Evolutionary conservation across 768 basidiomycete genomes (phyloP), one percentile per base, ranked within the genome.

Genomic region (Boletus barrowsii): DNA sequence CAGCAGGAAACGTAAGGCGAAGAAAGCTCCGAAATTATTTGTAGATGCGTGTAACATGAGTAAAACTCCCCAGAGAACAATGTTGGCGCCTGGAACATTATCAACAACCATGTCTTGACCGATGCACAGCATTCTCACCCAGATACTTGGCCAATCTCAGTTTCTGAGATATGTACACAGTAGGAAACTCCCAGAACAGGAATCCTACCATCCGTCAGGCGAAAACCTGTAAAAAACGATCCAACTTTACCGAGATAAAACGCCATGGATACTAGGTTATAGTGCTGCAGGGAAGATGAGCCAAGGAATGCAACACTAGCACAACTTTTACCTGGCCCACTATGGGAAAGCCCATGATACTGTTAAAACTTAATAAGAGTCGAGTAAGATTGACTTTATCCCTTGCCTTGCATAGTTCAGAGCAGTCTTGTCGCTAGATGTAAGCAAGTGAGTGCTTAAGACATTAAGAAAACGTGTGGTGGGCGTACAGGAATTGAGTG

Each of bases 321-420:
- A 20, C 50, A 41, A 17, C 10, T 37, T 60, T 43, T 61, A 81
- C 83, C 76, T 83, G 79, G 37, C 84, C 84, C 4, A 68, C 75
- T 57, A 87, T 83, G 3, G 85, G 85, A 42, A 88, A 74, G 3
- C 81, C 81, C 83, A 86, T 85, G 55, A 87, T 79, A 58, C 82
- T 83, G 47, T 10, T 24, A 26, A 58, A 51, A 9, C 10, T 69
- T 24, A 49, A 47, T 33, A 46, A 24, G 41, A 26, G 6, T 9
- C 8, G 18, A 5, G 22, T 36, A 0, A 13, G 17, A 9, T 18
- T 18, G n/a, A 26, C 4, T 13, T 17, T 18, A 20, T 40, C 11
- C 51, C 65, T 26, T 56, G 79, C 83, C 82, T 83, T n/a, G 85
- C 84, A 73, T 86, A 86, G 63, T 85, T 86, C 37, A 86, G 64